Base-by-base conservation (phyloP, 129 eudicot species). In the Scalesia atractyloides region DNA sequence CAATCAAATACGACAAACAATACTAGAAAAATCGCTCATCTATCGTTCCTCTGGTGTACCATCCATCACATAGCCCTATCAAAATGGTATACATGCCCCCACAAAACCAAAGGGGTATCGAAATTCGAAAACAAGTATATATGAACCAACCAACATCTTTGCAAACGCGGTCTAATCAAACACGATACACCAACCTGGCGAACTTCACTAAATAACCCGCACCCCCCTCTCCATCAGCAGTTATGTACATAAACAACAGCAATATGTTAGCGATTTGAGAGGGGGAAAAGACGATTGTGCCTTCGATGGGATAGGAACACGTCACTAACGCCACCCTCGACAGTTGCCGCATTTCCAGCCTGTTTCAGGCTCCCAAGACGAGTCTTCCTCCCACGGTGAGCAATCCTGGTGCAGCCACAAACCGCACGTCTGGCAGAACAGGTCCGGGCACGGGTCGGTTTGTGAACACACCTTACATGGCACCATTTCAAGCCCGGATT, bases 291-390 rank as follows among this genome's bases (percentile, higher is more conserved):
- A 47, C 41, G 20, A 7, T 22, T 26, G 5, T 30, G 36, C 15
- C 62, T 69, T 76, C 13, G 17, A 9, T 3, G 26, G 46, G 59
- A 59, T 26, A 47, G 14, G 43, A 63, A 48, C 49, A 62, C 14
- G 11, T 19, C 68, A 30, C 78, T 81, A 90, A 61, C 75, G 34
- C 34, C 34, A 30, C 30, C 2, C 89, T 8, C 91, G 51, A 75
- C 99, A 95, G 68, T 73, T 80, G 66, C 94, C 95, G 79, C 99
- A 95, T 79, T 73, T 88, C 99, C 99, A 95, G 22, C 80, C 82
- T 9, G 76, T 86, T 34, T 78, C 82, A n/a, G 82, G 67, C 44
- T 82, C 86, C 79, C 59, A 69, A 39, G 89, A 64, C 2, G 75
- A 64, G 12, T 79, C 77, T 46, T 85, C 95, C 9, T 69, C 75